Evolutionary conservation across 768 basidiomycete species (phyloP).

Genomic region (Amanita fuliginea): DNA sequence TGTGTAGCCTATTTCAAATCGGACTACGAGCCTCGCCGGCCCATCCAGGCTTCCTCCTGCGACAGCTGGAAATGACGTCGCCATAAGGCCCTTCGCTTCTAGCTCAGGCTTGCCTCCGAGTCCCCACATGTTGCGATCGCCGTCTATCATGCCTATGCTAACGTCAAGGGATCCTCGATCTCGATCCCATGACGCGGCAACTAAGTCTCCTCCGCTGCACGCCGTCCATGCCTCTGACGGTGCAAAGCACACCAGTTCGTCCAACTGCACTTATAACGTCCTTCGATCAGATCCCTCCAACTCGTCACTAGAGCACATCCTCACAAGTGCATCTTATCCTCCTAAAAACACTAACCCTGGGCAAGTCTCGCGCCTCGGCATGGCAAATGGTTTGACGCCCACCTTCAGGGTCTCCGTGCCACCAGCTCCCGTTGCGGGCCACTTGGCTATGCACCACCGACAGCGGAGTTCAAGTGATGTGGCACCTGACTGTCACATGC

Average conservation of each 20-base stretch:
- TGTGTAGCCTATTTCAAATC: not conserved
- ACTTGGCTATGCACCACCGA: constrained; percentile 1
- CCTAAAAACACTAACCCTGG: constrained; percentile 9
- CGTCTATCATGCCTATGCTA: not conserved
- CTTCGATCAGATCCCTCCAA: constrained; percentile 30
- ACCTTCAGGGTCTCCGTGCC: constrained; percentile 27
- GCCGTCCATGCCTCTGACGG: not conserved
- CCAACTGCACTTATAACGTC: constrained; percentile 30
- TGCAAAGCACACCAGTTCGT: constrained; percentile 2
- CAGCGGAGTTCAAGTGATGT: not conserved
- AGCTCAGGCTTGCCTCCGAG: constrained; percentile 4
- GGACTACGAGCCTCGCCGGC: not conserved
- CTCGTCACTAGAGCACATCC: constrained; percentile 31
- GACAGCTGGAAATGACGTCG: constrained; percentile 3
- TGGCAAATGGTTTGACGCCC: constrained; percentile 22
- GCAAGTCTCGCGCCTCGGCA: constrained; percentile 11
- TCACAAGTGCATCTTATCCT: constrained; percentile 28
- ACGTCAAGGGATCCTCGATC: constrained; percentile 6
- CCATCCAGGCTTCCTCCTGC: not conserved
- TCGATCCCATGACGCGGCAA: constrained; percentile 4
- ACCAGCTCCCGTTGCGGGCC: not conserved
- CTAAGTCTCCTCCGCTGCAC: constrained; percentile 1
- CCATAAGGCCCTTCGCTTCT: not conserved
- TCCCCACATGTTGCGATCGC: constrained; percentile 4
- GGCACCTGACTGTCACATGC: not conserved